Base-by-base conservation (phyloP, 306 rosid genomes). In the Arachis hypogaea region DNA sequence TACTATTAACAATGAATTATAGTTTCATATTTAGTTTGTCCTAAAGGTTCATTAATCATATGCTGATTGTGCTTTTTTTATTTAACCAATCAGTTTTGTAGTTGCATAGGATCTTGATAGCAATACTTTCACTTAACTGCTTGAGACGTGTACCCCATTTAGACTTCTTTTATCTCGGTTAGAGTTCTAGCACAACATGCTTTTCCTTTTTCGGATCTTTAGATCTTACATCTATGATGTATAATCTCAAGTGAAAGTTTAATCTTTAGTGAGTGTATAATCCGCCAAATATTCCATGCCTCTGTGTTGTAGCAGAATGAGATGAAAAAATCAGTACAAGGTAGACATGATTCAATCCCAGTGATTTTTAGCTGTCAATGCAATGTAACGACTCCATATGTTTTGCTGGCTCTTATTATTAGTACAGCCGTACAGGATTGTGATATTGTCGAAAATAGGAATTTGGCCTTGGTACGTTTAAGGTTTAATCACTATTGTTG, bases 11-110 rank as follows among this genome's bases (percentile, higher is more conserved):
- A 44, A 61, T 6, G 60, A 72, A 40, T 72, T 49, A 28, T 45
- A 47, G 59, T 69, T 79, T 60, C 59, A 63, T 68, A 42, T 29
- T 76, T 73, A 56, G 11, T 56, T 59, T 69, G 73, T 51, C 69
- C 64, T 63, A 47, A 63, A 73, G 77, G 57, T 30, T 69, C 29
- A 9, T 46, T 43, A 68, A 29, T 73, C 43, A 60, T 73, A 12
- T 51, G 67, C 47, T 44, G 28, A 63, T 51, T 66, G 69, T 64
- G 43, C 22, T 52, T 55, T 5, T 69, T 45, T 67, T 68, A 51
- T 55, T 72, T 57, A 54, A 49, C 7, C 64, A 47, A 22, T 28
- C 14, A 12, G 16, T 79, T 64, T 9, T 64, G 5, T 29, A 50
- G 65, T 29, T 72, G 49, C 72, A n/a, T 40, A 46, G 36, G 59